Evolutionary conservation across 768 basidiomycete species (phyloP), one percentile per base, ranked within the genome.

Genomic region (Termitomyces sp.): DNA sequence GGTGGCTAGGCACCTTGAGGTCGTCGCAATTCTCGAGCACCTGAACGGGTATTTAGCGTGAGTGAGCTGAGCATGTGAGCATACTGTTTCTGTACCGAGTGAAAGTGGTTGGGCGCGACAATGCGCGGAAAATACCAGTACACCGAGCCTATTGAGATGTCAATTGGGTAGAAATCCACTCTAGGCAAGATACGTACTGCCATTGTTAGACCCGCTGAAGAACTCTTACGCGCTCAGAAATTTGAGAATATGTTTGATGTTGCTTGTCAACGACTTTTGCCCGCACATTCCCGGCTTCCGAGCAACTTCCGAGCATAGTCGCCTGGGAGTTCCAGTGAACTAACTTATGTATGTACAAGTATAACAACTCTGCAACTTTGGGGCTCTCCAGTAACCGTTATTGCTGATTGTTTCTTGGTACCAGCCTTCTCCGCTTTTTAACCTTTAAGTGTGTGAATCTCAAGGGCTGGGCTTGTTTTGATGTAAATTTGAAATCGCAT

Each of bases 1-100:
- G 10, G 87, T 82, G 27, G 84, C 79, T 52, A 88, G 71, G 72
- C 79, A 83, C 78, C 87, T 78, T 65, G 79, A 75, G 18, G 74
- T 72, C 61, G 66, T 68, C 37, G 73, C 63, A 57, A 70, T 57
- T 67, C 75, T 71, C 55, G 75, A 72, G 63, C 64, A 74, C 58
- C 79, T 80, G 59, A 46, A 63, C 42, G 26, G 20, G 44, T 8
- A 39, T 24, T 56, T 33, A 10, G 37, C 26, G 26, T 58, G 37
- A 55, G 57, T 57, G 46, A 60, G 51, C 27, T 57, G 26, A 48
- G 56, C 44, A 57, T 30, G 55, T 50, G 22, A 40, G 53, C 47
- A 53, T 46, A 30, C 42, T 55, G 68, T 61, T 55, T 65, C 14
- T 56, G 53, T 52, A 79, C 79, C 74, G 71, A 58, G 74, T 57